A percentile compares a stretch with the other conserved stretches of the same genome.
Evolutionary conservation across 108 stramenopile species (phyloP).

Genomic region (Pseudonitzschia multistriata): DNA sequence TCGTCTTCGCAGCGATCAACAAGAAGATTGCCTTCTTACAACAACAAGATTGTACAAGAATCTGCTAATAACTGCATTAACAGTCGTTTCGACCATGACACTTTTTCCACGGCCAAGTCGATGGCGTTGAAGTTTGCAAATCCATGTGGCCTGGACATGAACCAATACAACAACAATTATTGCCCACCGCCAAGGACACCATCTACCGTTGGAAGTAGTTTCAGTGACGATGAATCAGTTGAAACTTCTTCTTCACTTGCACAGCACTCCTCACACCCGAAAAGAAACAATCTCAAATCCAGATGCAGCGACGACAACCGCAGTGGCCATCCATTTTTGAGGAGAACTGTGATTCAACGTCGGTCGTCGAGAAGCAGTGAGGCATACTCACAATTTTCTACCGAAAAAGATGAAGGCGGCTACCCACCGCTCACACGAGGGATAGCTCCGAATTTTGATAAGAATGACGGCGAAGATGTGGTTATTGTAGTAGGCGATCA

Average conservation of each 20-base stretch:
- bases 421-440: too few relatives aligned
- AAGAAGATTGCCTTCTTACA: neutral
- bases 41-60: neutral
- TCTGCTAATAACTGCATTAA: slow-evolving; percentile 1
- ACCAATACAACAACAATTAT: neutral
- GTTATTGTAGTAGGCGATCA: neutral
- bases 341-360: too few relatives aligned
- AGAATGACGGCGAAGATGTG: neutral
- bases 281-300: neutral
- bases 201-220: slow-evolving; percentile 1
- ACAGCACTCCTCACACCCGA: too few relatives aligned
- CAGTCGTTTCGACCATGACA: neutral
- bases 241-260: neutral
- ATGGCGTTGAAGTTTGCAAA: neutral
- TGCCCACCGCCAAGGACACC: neutral
- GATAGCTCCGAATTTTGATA: too few relatives aligned
- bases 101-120: neutral
- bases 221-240: slow-evolving; percentile 12
- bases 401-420: too few relatives aligned
- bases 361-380: too few relatives aligned
- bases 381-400: too few relatives aligned
- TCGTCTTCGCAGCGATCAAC: too few relatives aligned
- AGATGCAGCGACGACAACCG: neutral
- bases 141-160: neutral
- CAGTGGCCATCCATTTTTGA: too few relatives aligned